Evolutionary conservation across 2,329 filamentous ascomycete species (phyloP), one percentile per base, ranked within the genome.

Genomic region (Verruconis gallopava): DNA sequence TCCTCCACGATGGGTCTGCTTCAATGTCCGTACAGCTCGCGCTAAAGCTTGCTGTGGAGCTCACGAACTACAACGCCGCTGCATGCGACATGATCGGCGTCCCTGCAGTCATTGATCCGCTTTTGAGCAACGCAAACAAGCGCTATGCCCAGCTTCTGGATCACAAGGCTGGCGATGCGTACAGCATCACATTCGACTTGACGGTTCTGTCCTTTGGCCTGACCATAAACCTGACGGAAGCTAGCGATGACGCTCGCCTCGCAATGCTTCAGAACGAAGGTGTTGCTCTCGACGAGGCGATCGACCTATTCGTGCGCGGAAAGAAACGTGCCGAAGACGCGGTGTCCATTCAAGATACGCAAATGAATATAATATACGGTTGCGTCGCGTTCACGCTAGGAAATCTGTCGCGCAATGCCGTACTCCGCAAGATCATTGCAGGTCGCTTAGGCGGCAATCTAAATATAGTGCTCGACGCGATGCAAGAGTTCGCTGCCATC

Each of bases 181-280:
- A 81, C 6, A 65, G 77, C 11, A 51, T 58, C 22, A 49, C 56
- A 44, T 63, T 88, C 41, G 81, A 93, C 49, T 72, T 75, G 38
- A 68, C 94, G 12, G 73, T 94, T 38, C 69, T 95, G 33, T 73
- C 83, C 40, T 66, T 94, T 30, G 88, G 85, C 1, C 75, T 85
- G 17, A 73, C 89, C 60, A 93, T 93, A 58, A 95, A 95, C 53
- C 73, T 95, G 42, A 75, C 84, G 5, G 86, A 94, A 56, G 79
- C 85, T 54, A 85, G 78, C 53, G 66, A 76, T 13, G 58, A 67
- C 17, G 79, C 81, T 42, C 53, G 60, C 45, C 37, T 46, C 3
- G 53, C 55, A 14, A 49, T 55, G 1, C 3, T 44, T 13, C 21
- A 41, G 3, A 32, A 21, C 2, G 38, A 25, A 18, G 21, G 19